Percentiles rank a stretch among this genome's conserved stretches.
Evolutionary conservation across 2,329 filamentous ascomycete species (phyloP).

Genomic region (Calonectria hawksworthii): DNA sequence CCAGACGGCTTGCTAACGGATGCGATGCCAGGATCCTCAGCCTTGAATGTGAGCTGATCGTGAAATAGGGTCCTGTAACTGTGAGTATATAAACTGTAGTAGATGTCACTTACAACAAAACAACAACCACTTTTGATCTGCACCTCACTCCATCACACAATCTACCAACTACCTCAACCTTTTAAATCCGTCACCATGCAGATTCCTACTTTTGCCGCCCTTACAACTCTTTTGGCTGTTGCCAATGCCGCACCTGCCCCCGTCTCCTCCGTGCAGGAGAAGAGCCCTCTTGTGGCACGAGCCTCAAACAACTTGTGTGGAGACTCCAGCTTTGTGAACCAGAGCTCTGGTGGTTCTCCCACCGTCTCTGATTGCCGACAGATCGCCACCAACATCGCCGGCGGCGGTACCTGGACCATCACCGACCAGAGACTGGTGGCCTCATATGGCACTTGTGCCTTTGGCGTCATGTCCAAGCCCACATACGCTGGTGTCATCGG

Average conservation of each 20-base stretch:
- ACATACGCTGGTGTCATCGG: neutral
- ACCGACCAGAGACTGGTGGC: neutral
- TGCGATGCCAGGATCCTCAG: neutral
- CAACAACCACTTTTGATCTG: neutral
- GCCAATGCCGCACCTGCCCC: neutral
- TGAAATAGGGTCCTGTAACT: neutral
- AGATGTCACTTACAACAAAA: neutral
- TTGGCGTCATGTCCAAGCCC: neutral
- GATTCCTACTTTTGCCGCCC: neutral
- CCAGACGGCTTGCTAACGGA: neutral
- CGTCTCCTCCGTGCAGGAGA: neutral
- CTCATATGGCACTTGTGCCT: neutral
- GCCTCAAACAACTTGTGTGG: neutral
- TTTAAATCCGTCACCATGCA: neutral
- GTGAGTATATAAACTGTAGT: neutral
- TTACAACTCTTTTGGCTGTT: neutral
- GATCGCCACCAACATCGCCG: neutral
- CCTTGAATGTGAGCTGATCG: neutral
- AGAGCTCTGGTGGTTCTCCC: neutral
- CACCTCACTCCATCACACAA: neutral
- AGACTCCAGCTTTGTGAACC: neutral
- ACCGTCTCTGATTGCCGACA: neutral
- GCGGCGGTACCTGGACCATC: neutral
- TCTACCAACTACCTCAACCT: neutral
- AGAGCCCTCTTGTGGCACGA: neutral